Base-by-base conservation (phyloP, 2,329 filamentous ascomycete species). In the Colletotrichum simmondsii region DNA sequence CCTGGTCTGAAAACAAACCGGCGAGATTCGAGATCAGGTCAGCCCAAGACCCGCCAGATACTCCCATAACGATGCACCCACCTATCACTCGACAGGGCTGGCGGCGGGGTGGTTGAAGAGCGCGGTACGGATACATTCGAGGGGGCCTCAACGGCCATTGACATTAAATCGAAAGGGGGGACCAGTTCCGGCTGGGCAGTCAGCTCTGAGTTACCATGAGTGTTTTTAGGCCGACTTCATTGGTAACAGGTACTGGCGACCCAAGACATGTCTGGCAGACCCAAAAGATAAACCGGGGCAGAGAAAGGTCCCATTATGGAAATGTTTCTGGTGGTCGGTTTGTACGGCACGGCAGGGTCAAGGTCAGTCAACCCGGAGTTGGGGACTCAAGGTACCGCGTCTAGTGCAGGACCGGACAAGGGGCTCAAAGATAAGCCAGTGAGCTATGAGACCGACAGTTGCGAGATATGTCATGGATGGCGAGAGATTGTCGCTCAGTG, bases 241-340 rank as follows among this genome's bases (percentile, higher is more conserved):
- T 60, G 56, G 66, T 32, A 65, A 65, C 65, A 65, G 66, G 59
- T 70, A 72, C 70, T 37, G 26, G 46, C 35, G 16, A 57, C 52
- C 65, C 66, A 71, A 73, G 71, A 73, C 71, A 71, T 62, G 71
- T 65, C 61, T 71, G 46, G 61, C 32, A 73, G 71, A 57, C 66
- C 71, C 71, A 71, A 53, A 65, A 70, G 71, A 73, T 73, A 71
- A 73, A 72, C 32, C 35, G 71, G 71, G 71, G 71, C 71, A 65
- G 60, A 42, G 46, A 16, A 30, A 70, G 35, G 60, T 60, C 42
- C 71, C 62, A 70, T 61, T 70, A 61, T 66, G 66, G 60, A 61
- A 72, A 57, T 56, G 66, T 53, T 65, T 65, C 54, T 72, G 65
- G 65, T 49, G 53, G 59, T 69, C 65, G 59, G 65, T 64, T 64